phyloP scores from a whole-genome alignment of 306 rosid genomes.

The Castanea mollissima region DNA sequence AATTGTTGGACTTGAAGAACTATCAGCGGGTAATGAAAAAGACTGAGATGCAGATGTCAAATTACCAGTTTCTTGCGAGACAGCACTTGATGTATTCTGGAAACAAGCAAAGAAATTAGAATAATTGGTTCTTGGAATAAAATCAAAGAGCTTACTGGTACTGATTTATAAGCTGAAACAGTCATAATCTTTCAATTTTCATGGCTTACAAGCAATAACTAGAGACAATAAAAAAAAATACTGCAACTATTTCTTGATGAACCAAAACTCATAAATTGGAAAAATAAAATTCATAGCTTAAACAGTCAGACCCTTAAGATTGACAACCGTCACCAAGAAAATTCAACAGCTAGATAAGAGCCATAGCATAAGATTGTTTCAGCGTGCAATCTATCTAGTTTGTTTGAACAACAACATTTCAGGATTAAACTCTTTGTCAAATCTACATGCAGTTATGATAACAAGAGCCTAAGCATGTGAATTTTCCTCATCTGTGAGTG shows the following conservation, averaged over 20 bases:
- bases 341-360: background rate
- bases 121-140: conserved; percentile 4
- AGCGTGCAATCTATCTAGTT: background rate
- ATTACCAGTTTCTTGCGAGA: conserved; percentile 41
- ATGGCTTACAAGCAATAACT: background rate
- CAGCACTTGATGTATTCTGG: conserved; percentile 46
- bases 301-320: background rate
- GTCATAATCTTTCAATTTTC: background rate
- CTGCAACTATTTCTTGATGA: background rate
- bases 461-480: background rate
- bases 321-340: background rate
- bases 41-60: conserved; percentile 48
- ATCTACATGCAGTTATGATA: background rate
- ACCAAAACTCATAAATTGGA: background rate
- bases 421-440: background rate
- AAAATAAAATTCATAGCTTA: background rate
- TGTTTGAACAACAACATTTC: background rate
- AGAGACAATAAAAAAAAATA: background rate
- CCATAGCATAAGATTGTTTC: background rate
- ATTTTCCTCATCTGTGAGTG: background rate
- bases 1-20: conserved; percentile 38
- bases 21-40: conserved; percentile 30
- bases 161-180: background rate
- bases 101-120: conserved; percentile 28
- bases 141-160: background rate